phyloP scores from a whole-genome alignment of 2,329 filamentous ascomycete genomes.

The Fusarium denticulatum region DNA sequence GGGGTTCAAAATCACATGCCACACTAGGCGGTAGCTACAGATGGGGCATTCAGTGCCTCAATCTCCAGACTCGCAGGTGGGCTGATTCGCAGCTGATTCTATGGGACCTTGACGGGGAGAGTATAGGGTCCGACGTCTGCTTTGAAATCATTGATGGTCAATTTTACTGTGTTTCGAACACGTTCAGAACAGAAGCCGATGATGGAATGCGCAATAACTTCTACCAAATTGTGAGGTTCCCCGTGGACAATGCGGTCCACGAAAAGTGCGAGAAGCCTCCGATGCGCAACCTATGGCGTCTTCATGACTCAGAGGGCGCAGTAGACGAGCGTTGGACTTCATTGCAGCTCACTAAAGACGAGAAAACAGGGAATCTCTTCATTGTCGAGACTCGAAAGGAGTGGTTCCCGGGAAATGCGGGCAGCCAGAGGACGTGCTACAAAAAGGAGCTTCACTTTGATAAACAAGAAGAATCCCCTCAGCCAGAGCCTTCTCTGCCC shows the following conservation, averaged over 20 bases:
- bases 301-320: slow-evolving; percentile 74
- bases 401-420: slow-evolving; percentile 65
- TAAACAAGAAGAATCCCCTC: background rate
- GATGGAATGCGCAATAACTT: slow-evolving; percentile 74
- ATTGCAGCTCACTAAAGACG: slow-evolving; percentile 69
- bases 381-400: slow-evolving; percentile 77
- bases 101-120: slow-evolving; percentile 68
- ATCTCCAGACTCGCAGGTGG: slow-evolving; percentile 55
- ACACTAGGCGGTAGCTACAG: slow-evolving; percentile 65
- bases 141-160: slow-evolving; percentile 74
- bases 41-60: slow-evolving; percentile 69
- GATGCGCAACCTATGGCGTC: slow-evolving; percentile 65
- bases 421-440: slow-evolving; percentile 73
- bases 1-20: slow-evolving; percentile 68
- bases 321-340: slow-evolving; percentile 80
- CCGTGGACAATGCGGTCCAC: slow-evolving; percentile 57
- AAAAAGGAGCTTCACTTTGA: slow-evolving; percentile 61
- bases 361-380: slow-evolving; percentile 64
- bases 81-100: slow-evolving; percentile 60
- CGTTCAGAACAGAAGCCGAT: slow-evolving; percentile 68
- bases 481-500: slow-evolving; percentile 8
- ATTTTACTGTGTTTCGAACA: slow-evolving; percentile 77
- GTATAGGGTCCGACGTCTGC: slow-evolving; percentile 73
- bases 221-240: slow-evolving; percentile 74
- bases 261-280: slow-evolving; percentile 51